Evolutionary conservation across 495 filamentous ascomycete species (phyloP), one percentile per base, ranked within the genome.

Genomic region (Lepidopterella palustris): DNA sequence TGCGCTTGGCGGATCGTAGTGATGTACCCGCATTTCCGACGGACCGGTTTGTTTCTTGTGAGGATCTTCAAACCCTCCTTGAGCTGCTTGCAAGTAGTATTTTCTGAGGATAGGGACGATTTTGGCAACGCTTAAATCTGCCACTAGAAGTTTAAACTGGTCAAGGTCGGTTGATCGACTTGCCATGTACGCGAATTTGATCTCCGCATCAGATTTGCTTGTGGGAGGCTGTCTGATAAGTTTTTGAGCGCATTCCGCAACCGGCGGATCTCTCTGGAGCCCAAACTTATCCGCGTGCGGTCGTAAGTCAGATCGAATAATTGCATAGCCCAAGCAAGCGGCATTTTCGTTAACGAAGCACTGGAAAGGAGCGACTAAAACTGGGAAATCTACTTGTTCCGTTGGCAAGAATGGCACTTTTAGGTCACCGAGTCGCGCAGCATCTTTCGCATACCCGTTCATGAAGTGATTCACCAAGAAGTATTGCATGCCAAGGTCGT

Each of bases 311-410:
- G 71, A 77, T 45, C 79, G 78, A 29, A 98, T 74, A 25, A 96
- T 86, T 52, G 82, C 76, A 66, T 92, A 97, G 0, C 87, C 88
- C 52, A 97, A 79, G 23, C 95, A 77, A 2, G 84, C 76, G 18
- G 89, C 86, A 26, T 80, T 79, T 45, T 87, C 84, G 62, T 97
- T 89, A 0, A 86, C 88, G 69, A 87, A 97, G 68, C 90, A 95
- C 49, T 87, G 80, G 18, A 79, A 82, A 8, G 92, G 90, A 0
- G 76, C 70, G n/a, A 87, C 85, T 3, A 92, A 71, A 28, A 73
- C 76, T 58, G 80, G 77, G 4, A 64, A 61, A 15, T 84, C 78
- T 9, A 80, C 78, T 0, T 82, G 82, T 61, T 92, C 78, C 1
- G 92, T 65, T 18, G 90, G 89, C 4, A 96, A 76, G 61, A 92